These are phyloP conservation scores for Populus trichocarpa DNA, from an alignment of 441 rosid species.

Conservation along the genomic window DNA sequence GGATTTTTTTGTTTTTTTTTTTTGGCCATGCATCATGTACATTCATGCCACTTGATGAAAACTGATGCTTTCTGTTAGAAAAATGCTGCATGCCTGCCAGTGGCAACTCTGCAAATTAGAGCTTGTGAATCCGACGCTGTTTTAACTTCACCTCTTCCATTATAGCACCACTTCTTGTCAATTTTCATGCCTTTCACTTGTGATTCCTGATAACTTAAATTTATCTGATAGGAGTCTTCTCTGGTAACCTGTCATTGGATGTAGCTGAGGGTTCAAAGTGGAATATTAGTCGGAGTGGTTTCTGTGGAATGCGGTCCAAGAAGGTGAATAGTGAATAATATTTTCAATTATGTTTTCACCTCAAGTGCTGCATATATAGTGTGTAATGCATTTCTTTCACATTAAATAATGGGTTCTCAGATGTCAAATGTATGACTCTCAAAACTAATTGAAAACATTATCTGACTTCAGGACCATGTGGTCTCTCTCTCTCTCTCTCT, in stretches of 20 bases:
- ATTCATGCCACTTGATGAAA: neutral
- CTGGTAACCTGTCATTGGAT: conserved; percentile 77
- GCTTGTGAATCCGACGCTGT: too few relatives aligned
- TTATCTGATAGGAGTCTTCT: conserved; percentile 58
- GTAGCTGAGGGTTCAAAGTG: conserved; percentile 62
- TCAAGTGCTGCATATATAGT: neutral
- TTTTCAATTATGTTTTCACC: neutral
- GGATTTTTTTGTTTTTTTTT: neutral
- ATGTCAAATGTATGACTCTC: neutral
- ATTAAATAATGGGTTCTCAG: neutral
- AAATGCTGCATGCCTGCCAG: neutral
- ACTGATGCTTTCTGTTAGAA: neutral
- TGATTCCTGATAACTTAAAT: neutral
- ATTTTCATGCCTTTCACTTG: conserved; percentile 1
- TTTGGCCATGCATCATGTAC: neutral
- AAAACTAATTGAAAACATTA: neutral
- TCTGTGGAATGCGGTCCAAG: conserved; percentile 95
- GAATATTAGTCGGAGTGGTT: conserved; percentile 81
- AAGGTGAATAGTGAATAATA: conserved; percentile 41
- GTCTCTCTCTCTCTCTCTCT: too few relatives aligned
- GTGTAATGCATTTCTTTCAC: neutral
- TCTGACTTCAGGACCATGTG: neutral
- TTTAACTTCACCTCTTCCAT: neutral
- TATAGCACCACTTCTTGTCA: neutral
- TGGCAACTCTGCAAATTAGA: neutral